Percentiles rank a stretch among this genome's conserved stretches.
phyloP scores from a whole-genome alignment of 306 rosid genomes.

The Cyamopsis tetragonoloba region DNA sequence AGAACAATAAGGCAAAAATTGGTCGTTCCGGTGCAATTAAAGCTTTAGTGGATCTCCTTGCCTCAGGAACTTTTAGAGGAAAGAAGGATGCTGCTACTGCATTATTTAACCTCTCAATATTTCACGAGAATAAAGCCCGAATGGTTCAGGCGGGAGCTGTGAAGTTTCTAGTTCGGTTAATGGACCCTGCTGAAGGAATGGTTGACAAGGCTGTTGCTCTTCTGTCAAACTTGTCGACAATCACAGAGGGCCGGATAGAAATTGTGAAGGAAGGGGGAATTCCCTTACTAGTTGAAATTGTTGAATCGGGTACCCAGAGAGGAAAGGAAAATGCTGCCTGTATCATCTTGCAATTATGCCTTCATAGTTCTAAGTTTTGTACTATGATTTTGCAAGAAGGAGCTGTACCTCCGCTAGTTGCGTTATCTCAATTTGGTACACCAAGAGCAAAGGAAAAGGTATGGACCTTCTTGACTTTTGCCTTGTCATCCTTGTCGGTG shows the following conservation, averaged over 20 bases:
- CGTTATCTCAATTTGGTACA: slow-evolving; percentile 84
- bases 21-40: slow-evolving; percentile 92
- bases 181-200: slow-evolving; percentile 75
- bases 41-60: slow-evolving; percentile 86
- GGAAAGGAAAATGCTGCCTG: slow-evolving; percentile 95
- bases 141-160: slow-evolving; percentile 95
- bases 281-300: slow-evolving; percentile 83
- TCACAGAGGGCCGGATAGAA: slow-evolving; percentile 71
- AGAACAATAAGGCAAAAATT: slow-evolving; percentile 78
- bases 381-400: slow-evolving; percentile 97
- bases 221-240: slow-evolving; percentile 83
- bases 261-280: slow-evolving; percentile 71
- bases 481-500: slow-evolving; percentile 1
- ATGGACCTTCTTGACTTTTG: background rate
- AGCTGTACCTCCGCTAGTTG: slow-evolving; percentile 94
- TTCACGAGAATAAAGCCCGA: slow-evolving; percentile 91
- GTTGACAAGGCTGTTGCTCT: slow-evolving; percentile 90
- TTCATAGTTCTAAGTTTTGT: slow-evolving; percentile 81
- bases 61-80: slow-evolving; percentile 83
- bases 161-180: slow-evolving; percentile 66
- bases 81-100: slow-evolving; percentile 98
- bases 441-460: slow-evolving; percentile 98
- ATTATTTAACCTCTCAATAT: slow-evolving; percentile 83
- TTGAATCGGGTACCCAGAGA: slow-evolving; percentile 81
- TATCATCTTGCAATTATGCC: slow-evolving; percentile 77